Base-by-base conservation (phyloP, 768 basidiomycete genomes). In the Boletus bicolor region DNA sequence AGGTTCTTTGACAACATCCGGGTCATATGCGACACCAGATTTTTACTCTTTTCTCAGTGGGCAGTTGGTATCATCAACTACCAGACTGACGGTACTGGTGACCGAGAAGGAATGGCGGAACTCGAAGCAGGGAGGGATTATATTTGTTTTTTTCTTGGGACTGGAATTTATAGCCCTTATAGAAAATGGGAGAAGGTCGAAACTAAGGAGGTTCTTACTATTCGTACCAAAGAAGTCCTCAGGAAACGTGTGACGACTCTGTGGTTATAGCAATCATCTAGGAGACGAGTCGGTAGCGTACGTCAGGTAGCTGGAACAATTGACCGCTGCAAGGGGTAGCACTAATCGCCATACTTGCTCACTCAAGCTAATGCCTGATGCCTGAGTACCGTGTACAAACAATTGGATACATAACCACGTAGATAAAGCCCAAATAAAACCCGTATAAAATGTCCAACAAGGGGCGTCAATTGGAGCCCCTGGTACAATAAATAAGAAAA, bases 51-150 rank as follows among this genome's bases (percentile, higher is more conserved):
- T 49, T 67, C 65, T 2, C 65, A 30, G 30, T 66, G 65, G 64
- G 65, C 65, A 7, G 53, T 67, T 14, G 65, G 62, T 2, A 55
- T 66, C 39, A 61, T 67, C 38, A 67, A 64, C 41, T 67, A 66
- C 50, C 53, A 55, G 51, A 61, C 62, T 2, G 65, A 66, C 26
- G 62, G 59, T 1, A 53, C 44, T 2, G 66, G 35, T 9, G 41
- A 61, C 21, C 55, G 49, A 7, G 56, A 51, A 7, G 49, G 58
- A 0, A 45, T 51, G n/a, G 60, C 39, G 5, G 57, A 62, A 52
- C 57, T 68, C 10, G 57, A 59, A 4, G 46, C 45, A 30, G 36
- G 45, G 21, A 61, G 7, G 26, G 59, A 62, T 7, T 64, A 67
- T 17, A 19, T 67, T 12, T 67, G 54, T 38, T 64, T 67, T 37